Conservation (phyloP, 768 basidiomycete genomes). For the Phylloporus arenicola region DNA sequence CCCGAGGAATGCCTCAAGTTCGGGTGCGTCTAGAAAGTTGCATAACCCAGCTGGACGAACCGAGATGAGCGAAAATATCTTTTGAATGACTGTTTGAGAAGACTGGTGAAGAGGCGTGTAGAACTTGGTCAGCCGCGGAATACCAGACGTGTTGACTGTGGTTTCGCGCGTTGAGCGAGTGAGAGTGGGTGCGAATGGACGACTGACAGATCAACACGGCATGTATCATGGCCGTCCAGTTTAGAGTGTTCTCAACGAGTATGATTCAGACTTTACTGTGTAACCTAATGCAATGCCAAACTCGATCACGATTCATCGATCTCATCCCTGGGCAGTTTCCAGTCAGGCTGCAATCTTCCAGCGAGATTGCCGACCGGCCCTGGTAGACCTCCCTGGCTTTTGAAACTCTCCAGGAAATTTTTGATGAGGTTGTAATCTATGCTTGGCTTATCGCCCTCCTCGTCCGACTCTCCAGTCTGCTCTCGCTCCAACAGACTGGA, state of each 20-base stretch:
- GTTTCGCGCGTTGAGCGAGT: slow-evolving; percentile 17
- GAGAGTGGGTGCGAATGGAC: slow-evolving; percentile 13
- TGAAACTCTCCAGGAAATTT: slow-evolving; percentile 96
- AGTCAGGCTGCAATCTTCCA: slow-evolving; percentile 74
- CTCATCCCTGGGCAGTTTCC: slow-evolving; percentile 72
- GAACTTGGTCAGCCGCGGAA: slow-evolving; percentile 81
- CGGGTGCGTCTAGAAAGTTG: slow-evolving; percentile 94
- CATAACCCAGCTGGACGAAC: slow-evolving; percentile 79
- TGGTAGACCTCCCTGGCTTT: slow-evolving; percentile 80
- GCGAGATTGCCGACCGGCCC: slow-evolving; percentile 91
- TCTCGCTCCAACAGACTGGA: slow-evolving; percentile 51
- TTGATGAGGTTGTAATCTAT: slow-evolving; percentile 91
- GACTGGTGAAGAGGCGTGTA: slow-evolving; percentile 67
- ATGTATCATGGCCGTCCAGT: slow-evolving; percentile 58
- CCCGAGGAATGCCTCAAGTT: slow-evolving; percentile 70
- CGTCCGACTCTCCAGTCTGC: slow-evolving; percentile 47
- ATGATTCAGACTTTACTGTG: neutral
- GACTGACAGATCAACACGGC: slow-evolving; percentile 78
- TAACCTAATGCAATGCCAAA: too few relatives aligned
- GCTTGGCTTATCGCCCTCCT: slow-evolving; percentile 40
- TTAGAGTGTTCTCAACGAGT: neutral
- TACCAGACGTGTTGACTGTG: slow-evolving; percentile 91
- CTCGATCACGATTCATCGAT: slow-evolving; percentile 34
- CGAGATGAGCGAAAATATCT: slow-evolving; percentile 86
- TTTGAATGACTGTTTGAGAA: slow-evolving; percentile 67